Evolutionary conservation across 768 basidiomycete species (phyloP), one percentile per base, ranked within the genome.

Genomic region (Chalciporus sphaerocephalus): DNA sequence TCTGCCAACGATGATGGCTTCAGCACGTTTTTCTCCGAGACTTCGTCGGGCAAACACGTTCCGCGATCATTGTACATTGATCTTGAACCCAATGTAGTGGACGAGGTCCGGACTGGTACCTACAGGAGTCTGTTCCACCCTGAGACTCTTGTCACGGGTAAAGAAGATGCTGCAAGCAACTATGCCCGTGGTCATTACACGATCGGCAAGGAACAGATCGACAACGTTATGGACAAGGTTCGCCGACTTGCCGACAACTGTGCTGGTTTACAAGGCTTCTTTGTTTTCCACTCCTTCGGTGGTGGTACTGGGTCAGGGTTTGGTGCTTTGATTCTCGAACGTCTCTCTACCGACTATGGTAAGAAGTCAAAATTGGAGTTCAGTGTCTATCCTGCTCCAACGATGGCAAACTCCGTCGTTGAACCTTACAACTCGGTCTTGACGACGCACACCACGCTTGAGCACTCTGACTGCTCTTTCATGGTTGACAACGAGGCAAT

Each of bases 141-240:
- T 10, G 96, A 98, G 80, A 94, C 96, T 48, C 82, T 99, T 68
- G 81, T 99, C 59, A 92, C 89, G 46, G 96, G 96, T 56, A 99
- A 98, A 74, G 96, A 99, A 74, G 96, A 99, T 66, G 96, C 96
- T 47, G 96, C 96, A 51, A 98, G 93, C 79, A 99, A 99, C 74
- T 99, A 96, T 69, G 93, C 94, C 51, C 93, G 94, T 68, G 94
- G 94, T 53, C 94, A 98, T 69, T 96, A 96, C 74, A 97, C 95
- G 50, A 83, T 99, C 63, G 95, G 95, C 56, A 99, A 98, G 72
- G 95, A 97, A 70, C 82, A 93, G 58, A 93, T 99, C 61, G 95
- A 97, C 70, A 81, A 79, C 15, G 93, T 95, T 40, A 87, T 96
- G 81, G 95, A 99, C 73, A 93, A 88, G 63, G 76, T 96, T 57